Evolutionary conservation across 2,329 filamentous ascomycete species (phyloP), one percentile per base, ranked within the genome.

Genomic region (Diaporthe citri): DNA sequence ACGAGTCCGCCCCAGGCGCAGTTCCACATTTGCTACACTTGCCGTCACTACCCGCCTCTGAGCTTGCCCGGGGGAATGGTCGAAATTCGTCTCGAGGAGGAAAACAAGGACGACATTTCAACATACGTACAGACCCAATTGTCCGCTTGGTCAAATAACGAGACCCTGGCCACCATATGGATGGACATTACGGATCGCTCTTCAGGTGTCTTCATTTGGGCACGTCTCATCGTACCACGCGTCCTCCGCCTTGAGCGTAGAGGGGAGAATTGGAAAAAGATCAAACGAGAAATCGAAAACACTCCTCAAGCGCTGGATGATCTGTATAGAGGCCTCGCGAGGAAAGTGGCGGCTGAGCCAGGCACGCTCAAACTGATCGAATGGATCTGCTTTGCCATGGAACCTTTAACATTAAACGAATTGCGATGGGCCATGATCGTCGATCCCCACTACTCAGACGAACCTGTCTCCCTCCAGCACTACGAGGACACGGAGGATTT

Each of bases 161-260:
- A n/a, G 0, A 74, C 80, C 57, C 41, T 71, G 9, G 34, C 75
- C 2, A 25, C 77, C 0, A 82, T 71, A 22, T 9, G 4, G 20
- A 28, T 20, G 22, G 25, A n/a, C 4, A 46, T 85, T 28, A 78
- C 74, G 3, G 3, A 72, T 3, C 79, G 78, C 17, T 80, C 84
- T 1, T 31, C 55, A 7, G 83, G 84, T 3, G 74, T 85, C 8
- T 85, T 85, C 66, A 76, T 84, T 31, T 86, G 84, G 84, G 82
- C 82, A 0, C 69, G 43, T n/a, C 78, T 86, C 17, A 81, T 83
- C 0, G 76, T 80, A 8, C 52, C 78, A 0, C 57, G 51, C 17
- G 77, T 78, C 15, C 28, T 80, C 0, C 4, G 73, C 0, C 76
- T 81, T 12, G 55, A 79, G 0, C 34, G 31, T 0, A 34, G 77